Conservation (phyloP, 2,329 filamentous ascomycete species). For the Lachnellula hyalina region DNA sequence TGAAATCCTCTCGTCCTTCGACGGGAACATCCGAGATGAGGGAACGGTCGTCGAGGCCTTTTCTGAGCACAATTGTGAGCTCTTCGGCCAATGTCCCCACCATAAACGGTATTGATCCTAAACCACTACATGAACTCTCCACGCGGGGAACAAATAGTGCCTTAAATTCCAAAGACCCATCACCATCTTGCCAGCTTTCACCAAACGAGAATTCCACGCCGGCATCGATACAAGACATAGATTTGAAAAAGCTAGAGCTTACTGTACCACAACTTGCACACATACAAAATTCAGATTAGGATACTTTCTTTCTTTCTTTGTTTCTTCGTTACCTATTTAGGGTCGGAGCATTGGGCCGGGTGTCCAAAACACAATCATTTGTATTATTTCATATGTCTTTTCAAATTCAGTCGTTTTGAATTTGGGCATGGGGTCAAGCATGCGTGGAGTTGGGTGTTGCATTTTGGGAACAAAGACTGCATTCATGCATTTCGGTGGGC, state of each 20-base stretch:
- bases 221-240: conserved; percentile 13
- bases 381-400: conserved; percentile 3
- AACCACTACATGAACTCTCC: conserved; percentile 15
- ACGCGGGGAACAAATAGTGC: conserved; percentile 14
- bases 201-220: conserved; percentile 21
- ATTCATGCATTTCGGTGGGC: conserved; percentile 5
- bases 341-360: not conserved
- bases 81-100: conserved; percentile 19
- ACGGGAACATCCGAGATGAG: conserved; percentile 13
- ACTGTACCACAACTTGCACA: conserved; percentile 37
- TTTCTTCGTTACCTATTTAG: not conserved
- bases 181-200: conserved; percentile 13
- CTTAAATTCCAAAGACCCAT: conserved; percentile 10
- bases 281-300: conserved; percentile 9
- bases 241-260: conserved; percentile 44
- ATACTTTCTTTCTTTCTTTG: not conserved
- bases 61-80: conserved; percentile 22
- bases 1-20: conserved; percentile 3
- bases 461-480: not conserved
- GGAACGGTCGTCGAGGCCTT: conserved; percentile 15
- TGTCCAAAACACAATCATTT: conserved; percentile 1
- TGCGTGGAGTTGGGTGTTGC: conserved; percentile 1
- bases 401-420: not conserved
- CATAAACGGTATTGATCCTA: conserved; percentile 4
- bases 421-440: not conserved